These are phyloP conservation scores for Sordaria brevicollis DNA, from an alignment of 495 filamentous ascomycete species.

Conservation along the genomic window DNA sequence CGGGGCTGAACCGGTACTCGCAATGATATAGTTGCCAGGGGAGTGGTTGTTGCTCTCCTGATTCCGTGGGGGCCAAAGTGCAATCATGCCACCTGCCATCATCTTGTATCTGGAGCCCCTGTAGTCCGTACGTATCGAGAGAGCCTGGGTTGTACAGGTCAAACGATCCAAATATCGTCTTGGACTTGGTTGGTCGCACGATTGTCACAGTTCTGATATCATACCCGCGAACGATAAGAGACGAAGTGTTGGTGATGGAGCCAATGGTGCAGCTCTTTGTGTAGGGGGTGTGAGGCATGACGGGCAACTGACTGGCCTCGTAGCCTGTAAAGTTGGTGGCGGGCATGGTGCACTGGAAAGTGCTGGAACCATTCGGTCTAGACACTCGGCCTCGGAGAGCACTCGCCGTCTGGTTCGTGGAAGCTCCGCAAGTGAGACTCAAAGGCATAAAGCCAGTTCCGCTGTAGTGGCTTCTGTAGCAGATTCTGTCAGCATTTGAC, in stretches of 20 bases:
- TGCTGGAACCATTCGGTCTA: not conserved
- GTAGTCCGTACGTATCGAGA: conserved; percentile 5
- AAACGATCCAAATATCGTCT: conserved; percentile 3
- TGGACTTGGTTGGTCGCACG: not conserved
- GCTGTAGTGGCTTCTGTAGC: conserved; percentile 2
- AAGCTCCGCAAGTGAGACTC: conserved; percentile 4
- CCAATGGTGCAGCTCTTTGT: conserved; percentile 38
- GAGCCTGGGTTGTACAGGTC: conserved; percentile 11
- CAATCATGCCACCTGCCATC: conserved; percentile 13
- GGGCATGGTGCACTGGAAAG: conserved; percentile 7
- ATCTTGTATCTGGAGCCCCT: not conserved
- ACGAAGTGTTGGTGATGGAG: conserved; percentile 13
- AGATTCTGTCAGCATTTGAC: not conserved
- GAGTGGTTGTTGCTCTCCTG: not conserved
- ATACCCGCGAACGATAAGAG: conserved; percentile 10
- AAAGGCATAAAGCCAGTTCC: conserved; percentile 10
- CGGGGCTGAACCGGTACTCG: conserved; percentile 7
- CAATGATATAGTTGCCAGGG: conserved; percentile 13
- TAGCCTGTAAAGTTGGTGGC: conserved; percentile 10
- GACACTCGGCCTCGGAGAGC: not conserved
- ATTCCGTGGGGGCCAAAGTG: not conserved
- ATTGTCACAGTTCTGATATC: conserved; percentile 2
- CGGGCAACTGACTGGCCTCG: conserved; percentile 17
- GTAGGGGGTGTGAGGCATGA: conserved; percentile 42
- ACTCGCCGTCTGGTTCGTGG: not conserved